A percentile compares a stretch with the other conserved stretches of the same genome.
phyloP scores from a whole-genome alignment of 2,329 filamentous ascomycete species.

The Ophiostoma tasmaniense region DNA sequence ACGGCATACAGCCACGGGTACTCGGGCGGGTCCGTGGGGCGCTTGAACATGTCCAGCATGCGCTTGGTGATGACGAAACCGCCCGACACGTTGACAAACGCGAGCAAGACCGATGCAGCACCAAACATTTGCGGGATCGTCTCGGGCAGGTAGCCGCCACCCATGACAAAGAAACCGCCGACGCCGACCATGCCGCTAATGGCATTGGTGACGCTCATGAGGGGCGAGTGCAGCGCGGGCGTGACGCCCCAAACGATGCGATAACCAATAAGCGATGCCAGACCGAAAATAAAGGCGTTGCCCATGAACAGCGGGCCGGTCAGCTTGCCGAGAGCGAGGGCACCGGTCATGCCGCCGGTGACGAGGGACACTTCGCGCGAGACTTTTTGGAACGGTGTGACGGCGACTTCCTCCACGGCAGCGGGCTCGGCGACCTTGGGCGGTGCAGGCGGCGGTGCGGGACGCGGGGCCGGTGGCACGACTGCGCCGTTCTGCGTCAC shows the following conservation, averaged over 20 bases:
- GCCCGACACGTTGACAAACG: slow-evolving; percentile 81
- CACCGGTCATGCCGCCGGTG: slow-evolving; percentile 68
- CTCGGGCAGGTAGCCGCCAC: slow-evolving; percentile 67
- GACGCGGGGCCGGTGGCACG: slow-evolving; percentile 64
- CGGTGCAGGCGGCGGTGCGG: slow-evolving; percentile 50
- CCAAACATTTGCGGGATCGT: slow-evolving; percentile 74
- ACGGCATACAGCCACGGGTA: slow-evolving; percentile 82
- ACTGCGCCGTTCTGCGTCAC: slow-evolving; percentile 72
- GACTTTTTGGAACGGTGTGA: slow-evolving; percentile 77
- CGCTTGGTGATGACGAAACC: slow-evolving; percentile 88
- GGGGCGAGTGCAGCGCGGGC: slow-evolving; percentile 74
- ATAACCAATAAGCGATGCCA: slow-evolving; percentile 81
- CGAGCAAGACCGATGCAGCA: slow-evolving; percentile 69
- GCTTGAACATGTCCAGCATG: slow-evolving; percentile 88
- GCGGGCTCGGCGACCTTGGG: slow-evolving; percentile 47
- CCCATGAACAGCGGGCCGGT: slow-evolving; percentile 81
- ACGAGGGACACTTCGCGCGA: slow-evolving; percentile 66
- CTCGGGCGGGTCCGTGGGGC: slow-evolving; percentile 78
- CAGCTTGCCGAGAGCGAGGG: slow-evolving; percentile 67
- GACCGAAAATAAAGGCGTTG: slow-evolving; percentile 75
- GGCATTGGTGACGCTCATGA: slow-evolving; percentile 91
- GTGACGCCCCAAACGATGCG: slow-evolving; percentile 80
- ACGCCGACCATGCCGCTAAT: slow-evolving; percentile 88
- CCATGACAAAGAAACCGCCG: slow-evolving; percentile 81
- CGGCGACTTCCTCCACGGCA: slow-evolving; percentile 47